Percentiles rank a stretch among this genome's conserved stretches.
These are phyloP conservation scores for Herpetospermum pedunculosum DNA, from an alignment of 306 rosid genomes.

Conservation along the genomic window DNA sequence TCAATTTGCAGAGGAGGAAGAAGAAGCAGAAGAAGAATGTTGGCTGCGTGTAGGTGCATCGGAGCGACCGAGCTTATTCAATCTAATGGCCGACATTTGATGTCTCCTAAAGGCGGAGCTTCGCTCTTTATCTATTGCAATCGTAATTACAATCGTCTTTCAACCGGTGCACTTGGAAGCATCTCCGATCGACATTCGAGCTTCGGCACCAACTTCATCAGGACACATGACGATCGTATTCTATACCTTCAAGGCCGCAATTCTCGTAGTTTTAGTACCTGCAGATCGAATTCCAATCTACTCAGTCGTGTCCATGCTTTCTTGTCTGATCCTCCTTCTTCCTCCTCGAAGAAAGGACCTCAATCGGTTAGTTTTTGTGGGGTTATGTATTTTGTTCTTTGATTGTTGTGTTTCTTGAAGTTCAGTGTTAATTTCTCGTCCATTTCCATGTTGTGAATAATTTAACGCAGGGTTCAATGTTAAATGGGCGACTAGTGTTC, in stretches of 20 bases:
- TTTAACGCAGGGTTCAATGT: conserved; percentile 13
- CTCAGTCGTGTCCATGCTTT: conserved; percentile 19
- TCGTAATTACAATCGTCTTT: background rate
- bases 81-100: background rate
- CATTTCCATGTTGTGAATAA: background rate
- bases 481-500: conserved; percentile 18
- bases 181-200: background rate
- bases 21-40: conserved; percentile 17
- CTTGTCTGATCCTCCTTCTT: conserved; percentile 21
- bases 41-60: conserved; percentile 22
- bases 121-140: background rate
- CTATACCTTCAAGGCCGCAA: background rate
- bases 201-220: conserved; percentile 9
- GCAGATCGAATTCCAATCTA: conserved; percentile 5
- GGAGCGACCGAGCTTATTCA: conserved; percentile 20
- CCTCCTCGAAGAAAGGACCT: conserved; percentile 8
- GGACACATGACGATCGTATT: conserved; percentile 16
- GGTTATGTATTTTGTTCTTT: background rate
- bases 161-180: background rate
- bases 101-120: background rate
- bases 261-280: background rate
- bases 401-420: background rate
- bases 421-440: background rate
- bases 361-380: conserved; percentile 17
- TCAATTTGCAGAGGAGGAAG: background rate